Evolutionary conservation across 2,329 filamentous ascomycete species (phyloP), one percentile per base, ranked within the genome.

Genomic region (Cercospora nicotianae): DNA sequence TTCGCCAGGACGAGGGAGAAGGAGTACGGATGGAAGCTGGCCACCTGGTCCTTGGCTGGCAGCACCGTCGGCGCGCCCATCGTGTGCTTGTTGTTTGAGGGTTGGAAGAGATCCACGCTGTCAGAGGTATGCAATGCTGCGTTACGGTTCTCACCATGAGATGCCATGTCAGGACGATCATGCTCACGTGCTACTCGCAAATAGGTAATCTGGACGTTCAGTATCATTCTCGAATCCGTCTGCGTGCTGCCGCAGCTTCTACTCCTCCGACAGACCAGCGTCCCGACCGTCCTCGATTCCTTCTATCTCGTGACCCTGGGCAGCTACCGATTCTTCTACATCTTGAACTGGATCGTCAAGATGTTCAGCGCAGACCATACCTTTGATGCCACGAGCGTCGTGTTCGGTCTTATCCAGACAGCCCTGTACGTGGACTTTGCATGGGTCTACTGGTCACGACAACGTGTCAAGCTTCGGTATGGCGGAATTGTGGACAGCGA

Each of bases 221-320:
- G 92, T 33, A 89, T 95, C 74, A 91, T 97, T 72, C 90, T 98
- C 76, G 94, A 98, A 81, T 94, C 93, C 36, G 88, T 96, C 69
- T 95, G 91, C 79, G 88, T 97, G 36, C 88, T 98, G 20, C 94
- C 94, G 0, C 94, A 98, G 79, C 89, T 98, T 1, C 87, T 97
- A 5, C 89, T 97, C 53, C 88, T 98, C 13, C 91, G 94, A 68
- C 93, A 97, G 80, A 97, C 94, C n/a, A 93, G 90, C 28, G 93
- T 97, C 0, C 94, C 94, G 0, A 98, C 94, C 60, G 94, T 97
- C 58, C 94, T 98, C 81, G 92, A 97, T 79, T 96, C 92, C n/a
- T 97, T 91, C 82, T 98, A 98, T 80, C 91, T 98, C 65, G 84
- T 95, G 60, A 89, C 93, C 0, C 87, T 97, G 1, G 94, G 94